phyloP scores from a whole-genome alignment of 2,329 filamentous ascomycete genomes.

The Ascochyta lentis region DNA sequence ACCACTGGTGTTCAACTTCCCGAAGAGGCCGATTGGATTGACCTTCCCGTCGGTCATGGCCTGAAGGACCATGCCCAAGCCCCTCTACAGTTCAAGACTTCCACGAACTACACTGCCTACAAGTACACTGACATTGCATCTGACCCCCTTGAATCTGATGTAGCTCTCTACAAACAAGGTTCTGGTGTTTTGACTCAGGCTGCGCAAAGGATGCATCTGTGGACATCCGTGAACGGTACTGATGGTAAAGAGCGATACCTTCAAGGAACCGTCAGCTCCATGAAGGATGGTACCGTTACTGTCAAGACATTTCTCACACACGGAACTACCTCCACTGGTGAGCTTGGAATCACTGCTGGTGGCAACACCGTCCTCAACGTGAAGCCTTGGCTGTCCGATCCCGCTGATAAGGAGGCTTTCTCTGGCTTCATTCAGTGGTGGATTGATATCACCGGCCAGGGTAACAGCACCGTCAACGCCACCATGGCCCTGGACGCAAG shows the following conservation, averaged over 20 bases:
- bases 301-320: slow-evolving; percentile 30
- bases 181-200: slow-evolving; percentile 15
- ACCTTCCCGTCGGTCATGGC: slow-evolving; percentile 39
- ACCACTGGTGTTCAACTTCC: slow-evolving; percentile 26
- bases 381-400: slow-evolving; percentile 54
- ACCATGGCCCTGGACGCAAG: slow-evolving; percentile 12
- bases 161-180: slow-evolving; percentile 13
- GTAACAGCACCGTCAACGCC: slow-evolving; percentile 9
- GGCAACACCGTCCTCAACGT: slow-evolving; percentile 51
- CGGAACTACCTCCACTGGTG: slow-evolving; percentile 27
- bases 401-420: slow-evolving; percentile 16
- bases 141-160: slow-evolving; percentile 3
- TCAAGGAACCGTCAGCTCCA: slow-evolving; percentile 52
- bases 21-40: slow-evolving; percentile 28
- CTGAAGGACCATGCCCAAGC: slow-evolving; percentile 34
- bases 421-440: slow-evolving; percentile 18
- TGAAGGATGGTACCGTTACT: slow-evolving; percentile 27
- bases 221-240: slow-evolving; percentile 46
- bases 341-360: slow-evolving; percentile 26
- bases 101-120: slow-evolving; percentile 45
- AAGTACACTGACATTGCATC: slow-evolving; percentile 43
- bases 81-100: slow-evolving; percentile 21
- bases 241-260: slow-evolving; percentile 38
- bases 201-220: slow-evolving; percentile 17
- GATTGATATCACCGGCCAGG: slow-evolving; percentile 13